A percentile compares a stretch with the other conserved stretches of the same genome.
phyloP scores from a whole-genome alignment of 345 rosid species.

The Clarkia xantiana region DNA sequence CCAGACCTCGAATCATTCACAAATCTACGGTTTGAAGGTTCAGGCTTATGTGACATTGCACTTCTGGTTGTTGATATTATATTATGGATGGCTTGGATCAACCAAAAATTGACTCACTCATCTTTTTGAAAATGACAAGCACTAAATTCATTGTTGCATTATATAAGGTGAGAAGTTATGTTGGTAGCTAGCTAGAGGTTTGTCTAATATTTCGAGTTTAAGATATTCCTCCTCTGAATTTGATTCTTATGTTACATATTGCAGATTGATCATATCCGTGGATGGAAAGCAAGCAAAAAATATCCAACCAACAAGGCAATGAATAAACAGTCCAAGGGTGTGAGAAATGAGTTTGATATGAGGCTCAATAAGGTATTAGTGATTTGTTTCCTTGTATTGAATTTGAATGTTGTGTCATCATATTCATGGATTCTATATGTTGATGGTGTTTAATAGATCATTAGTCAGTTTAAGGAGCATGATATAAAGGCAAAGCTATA shows the following conservation, averaged over 20 bases:
- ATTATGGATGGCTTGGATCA: slow-evolving; percentile 86
- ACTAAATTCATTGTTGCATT: slow-evolving; percentile 85
- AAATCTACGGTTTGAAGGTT: slow-evolving; percentile 82
- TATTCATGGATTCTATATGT: neutral
- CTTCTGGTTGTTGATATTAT: slow-evolving; percentile 94
- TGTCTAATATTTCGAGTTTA: neutral
- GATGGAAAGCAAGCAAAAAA: slow-evolving; percentile 68
- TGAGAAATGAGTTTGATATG: slow-evolving; percentile 53
- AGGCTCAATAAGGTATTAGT: slow-evolving; percentile 41
- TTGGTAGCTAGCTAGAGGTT: no score
- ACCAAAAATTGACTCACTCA: slow-evolving; percentile 82
- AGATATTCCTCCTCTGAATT: neutral
- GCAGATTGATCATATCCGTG: slow-evolving; percentile 87
- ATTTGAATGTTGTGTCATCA: slow-evolving; percentile 1
- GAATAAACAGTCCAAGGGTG: slow-evolving; percentile 59
- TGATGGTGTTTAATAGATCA: slow-evolving; percentile 29
- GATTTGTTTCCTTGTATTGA: neutral
- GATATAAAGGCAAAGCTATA: slow-evolving; percentile 80
- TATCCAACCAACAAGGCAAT: slow-evolving; percentile 57
- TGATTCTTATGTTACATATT: slow-evolving; percentile 7
- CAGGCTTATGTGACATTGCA: slow-evolving; percentile 92
- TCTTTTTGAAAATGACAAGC: slow-evolving; percentile 69
- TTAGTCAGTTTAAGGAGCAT: slow-evolving; percentile 74
- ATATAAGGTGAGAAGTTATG: slow-evolving; percentile 48
- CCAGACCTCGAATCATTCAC: slow-evolving; percentile 93